Evolutionary conservation across 1,284 basidiomycete genomes (phyloP), one percentile per base, ranked within the genome.

Genomic region (Lignosus rhinocerotis): DNA sequence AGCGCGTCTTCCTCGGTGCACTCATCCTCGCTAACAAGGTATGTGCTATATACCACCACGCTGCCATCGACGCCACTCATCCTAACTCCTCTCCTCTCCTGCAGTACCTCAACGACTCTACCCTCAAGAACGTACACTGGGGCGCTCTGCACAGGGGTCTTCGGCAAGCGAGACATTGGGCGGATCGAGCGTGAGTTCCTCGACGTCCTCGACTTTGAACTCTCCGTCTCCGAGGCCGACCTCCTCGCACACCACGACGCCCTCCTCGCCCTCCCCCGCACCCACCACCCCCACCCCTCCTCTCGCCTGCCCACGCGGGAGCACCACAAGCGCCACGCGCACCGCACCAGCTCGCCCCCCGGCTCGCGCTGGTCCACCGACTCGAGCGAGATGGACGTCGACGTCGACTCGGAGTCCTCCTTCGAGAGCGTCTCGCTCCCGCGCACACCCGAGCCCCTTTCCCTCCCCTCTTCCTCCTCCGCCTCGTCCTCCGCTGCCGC

Each of bases 141-240:
- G 87, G 87, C 88, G 11, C 75, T 88, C 12, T 90, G 88, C 74
- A 90, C 88, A 0, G 87, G 87, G 52, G 84, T 90, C 34, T 90
- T 90, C 67, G 88, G 88, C 68, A 89, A 88, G 69, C 82, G 87
- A 19, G 88, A 90, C 67, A 81, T 90, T 21, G 87, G 87, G 33
- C 82, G 88, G 63, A 89, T 90, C 66, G 88, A 90, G 71, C 82
- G 87, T 65, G 87, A 90, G 73, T 90, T 88, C 72, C 82, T 90
- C 60, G 85, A 88, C 61, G 88, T 90, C 36, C 80, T 90, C 63
- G 84, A 88, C 68, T 90, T 85, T 63, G 85, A 90, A 67, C 78
- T 90, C 47, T 76, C 77, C 59, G 70, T 90, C 60, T 76, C 78
- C 58, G 88, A 90, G 65, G 76, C 76, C 54, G 88, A 89, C 65